Percentiles rank a stretch among this genome's conserved stretches.
Evolutionary conservation across 768 basidiomycete genomes (phyloP).

Genomic region (Mycena pura): DNA sequence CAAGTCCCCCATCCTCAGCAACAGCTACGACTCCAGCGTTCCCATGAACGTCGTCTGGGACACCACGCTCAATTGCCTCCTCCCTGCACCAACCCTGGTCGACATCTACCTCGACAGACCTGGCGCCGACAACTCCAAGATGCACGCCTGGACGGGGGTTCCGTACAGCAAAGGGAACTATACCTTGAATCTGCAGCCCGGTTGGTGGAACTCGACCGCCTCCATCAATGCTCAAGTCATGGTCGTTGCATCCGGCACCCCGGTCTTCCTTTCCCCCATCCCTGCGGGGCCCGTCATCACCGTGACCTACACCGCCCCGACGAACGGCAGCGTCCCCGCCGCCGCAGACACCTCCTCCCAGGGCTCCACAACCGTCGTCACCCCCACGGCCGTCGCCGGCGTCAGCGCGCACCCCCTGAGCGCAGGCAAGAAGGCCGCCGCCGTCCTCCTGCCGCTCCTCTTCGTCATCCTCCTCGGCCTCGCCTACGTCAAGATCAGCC

Average conservation of each 20-base stretch:
- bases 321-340: slow-evolving; percentile 45
- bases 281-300: slow-evolving; percentile 76
- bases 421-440: slow-evolving; percentile 67
- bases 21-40: slow-evolving; percentile 51
- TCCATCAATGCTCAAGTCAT: slow-evolving; percentile 60
- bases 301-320: slow-evolving; percentile 60
- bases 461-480: slow-evolving; percentile 49
- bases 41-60: slow-evolving; percentile 72
- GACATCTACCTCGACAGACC: slow-evolving; percentile 77
- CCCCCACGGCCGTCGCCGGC: slow-evolving; percentile 44
- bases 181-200: slow-evolving; percentile 56
- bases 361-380: slow-evolving; percentile 46
- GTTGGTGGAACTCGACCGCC: slow-evolving; percentile 74
- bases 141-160: slow-evolving; percentile 67
- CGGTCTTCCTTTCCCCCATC: slow-evolving; percentile 57
- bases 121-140: slow-evolving; percentile 41
- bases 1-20: slow-evolving; percentile 55
- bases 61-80: slow-evolving; percentile 53
- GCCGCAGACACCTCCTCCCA: slow-evolving; percentile 47
- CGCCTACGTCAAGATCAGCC: slow-evolving; percentile 60
- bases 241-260: slow-evolving; percentile 58
- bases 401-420: slow-evolving; percentile 42
- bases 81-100: slow-evolving; percentile 45
- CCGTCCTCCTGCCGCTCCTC: slow-evolving; percentile 71
- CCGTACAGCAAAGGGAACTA: slow-evolving; percentile 56